phyloP scores from a whole-genome alignment of 345 rosid genomes.

The Brassica nigra region DNA sequence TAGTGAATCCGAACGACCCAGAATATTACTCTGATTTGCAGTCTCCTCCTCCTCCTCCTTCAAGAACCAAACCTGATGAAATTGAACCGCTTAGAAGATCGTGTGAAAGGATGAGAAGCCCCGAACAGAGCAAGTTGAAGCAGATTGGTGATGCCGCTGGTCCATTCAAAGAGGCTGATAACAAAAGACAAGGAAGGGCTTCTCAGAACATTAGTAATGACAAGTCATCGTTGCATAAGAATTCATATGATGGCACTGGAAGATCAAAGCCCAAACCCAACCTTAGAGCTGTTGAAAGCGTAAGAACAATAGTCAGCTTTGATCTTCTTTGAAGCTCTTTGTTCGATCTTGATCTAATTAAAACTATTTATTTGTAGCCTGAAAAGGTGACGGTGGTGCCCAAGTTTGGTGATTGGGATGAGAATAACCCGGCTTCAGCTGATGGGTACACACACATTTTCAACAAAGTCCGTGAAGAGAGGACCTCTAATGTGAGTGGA shows the following conservation, averaged over 20 bases:
- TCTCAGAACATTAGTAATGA: conserved; percentile 68
- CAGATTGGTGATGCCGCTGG: conserved; percentile 50
- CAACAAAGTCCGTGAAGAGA: conserved; percentile 80
- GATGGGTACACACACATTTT: conserved; percentile 89
- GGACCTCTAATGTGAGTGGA: conserved; percentile 52
- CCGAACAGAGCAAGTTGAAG: conserved; percentile 40
- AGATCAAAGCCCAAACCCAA: conserved; percentile 57
- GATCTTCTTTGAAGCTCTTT: background rate
- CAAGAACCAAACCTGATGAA: conserved; percentile 45
- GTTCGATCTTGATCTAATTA: background rate
- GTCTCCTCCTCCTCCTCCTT: conserved; percentile 25
- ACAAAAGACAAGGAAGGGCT: conserved; percentile 51
- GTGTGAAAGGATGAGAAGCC: conserved; percentile 32
- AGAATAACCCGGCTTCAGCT: conserved; percentile 77
- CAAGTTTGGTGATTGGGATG: conserved; percentile 91
- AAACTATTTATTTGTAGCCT: conserved; percentile 44
- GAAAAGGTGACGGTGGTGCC: conserved; percentile 82
- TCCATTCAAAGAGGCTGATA: conserved; percentile 43
- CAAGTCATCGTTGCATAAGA: conserved; percentile 65
- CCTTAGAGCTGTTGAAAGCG: conserved; percentile 62
- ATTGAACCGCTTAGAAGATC: conserved; percentile 49
- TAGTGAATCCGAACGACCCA: conserved; percentile 73
- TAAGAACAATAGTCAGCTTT: conserved; percentile 38
- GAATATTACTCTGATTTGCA: conserved; percentile 54
- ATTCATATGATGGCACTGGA: conserved; percentile 54